phyloP scores from a whole-genome alignment of 257 asterid genomes.

The Salvia miltiorrhiza region DNA sequence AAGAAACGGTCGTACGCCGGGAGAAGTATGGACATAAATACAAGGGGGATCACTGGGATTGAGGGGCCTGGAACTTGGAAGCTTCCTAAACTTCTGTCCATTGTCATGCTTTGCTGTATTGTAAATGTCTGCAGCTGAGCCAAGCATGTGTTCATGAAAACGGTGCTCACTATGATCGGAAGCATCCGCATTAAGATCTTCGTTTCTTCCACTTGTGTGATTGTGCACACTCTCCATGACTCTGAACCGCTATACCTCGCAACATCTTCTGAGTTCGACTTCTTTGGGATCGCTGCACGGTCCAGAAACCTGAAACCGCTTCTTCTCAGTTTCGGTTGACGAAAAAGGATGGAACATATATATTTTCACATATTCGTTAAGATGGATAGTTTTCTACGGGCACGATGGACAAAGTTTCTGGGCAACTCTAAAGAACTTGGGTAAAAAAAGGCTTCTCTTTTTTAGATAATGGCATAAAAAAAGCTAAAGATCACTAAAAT shows the following conservation, averaged over 20 bases:
- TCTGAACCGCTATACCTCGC: constrained; percentile 11
- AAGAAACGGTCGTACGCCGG: constrained; percentile 57
- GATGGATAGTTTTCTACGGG: too few relatives aligned
- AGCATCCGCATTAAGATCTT: constrained; percentile 65
- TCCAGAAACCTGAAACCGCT: constrained; percentile 48
- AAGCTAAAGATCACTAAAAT: too few relatives aligned
- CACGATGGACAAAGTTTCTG: too few relatives aligned
- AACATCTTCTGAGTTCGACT: constrained; percentile 18
- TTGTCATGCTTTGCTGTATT: constrained; percentile 69
- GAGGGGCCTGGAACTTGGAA: constrained; percentile 70
- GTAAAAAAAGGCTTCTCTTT: too few relatives aligned
- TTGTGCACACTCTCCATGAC: constrained; percentile 62
- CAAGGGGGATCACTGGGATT: constrained; percentile 58
- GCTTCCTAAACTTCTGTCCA: constrained; percentile 49
- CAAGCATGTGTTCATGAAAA: constrained; percentile 78
- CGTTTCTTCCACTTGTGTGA: constrained; percentile 78
- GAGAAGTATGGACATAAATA: constrained; percentile 49
- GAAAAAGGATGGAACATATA: too few relatives aligned
- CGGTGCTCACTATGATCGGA: constrained; percentile 63
- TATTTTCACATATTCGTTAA: too few relatives aligned
- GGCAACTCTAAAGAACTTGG: too few relatives aligned
- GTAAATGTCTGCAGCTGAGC: constrained; percentile 86
- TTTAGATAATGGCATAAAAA: too few relatives aligned
- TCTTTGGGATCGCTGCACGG: constrained; percentile 45
- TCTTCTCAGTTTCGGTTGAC: neutral